Base-by-base conservation (phyloP, 2,329 filamentous ascomycete genomes). In the Sarocladiaceae sp. region DNA sequence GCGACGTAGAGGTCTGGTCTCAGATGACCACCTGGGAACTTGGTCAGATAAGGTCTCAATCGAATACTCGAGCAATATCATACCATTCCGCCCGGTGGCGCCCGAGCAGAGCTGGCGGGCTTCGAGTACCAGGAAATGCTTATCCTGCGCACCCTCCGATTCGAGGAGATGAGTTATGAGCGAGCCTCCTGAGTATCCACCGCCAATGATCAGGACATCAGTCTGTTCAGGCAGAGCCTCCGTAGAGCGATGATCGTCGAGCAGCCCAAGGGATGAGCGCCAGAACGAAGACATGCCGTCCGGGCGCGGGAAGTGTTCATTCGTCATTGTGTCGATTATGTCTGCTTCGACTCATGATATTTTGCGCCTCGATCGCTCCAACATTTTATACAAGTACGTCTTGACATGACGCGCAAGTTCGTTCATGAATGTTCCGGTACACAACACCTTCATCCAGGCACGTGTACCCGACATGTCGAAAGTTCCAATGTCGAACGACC, bases 151-250 rank as follows among this genome's bases (percentile, higher is more conserved):
- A 50, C 29, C 52, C 37, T 51, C 52, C 51, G 36, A 36, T 4
- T 18, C 33, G 28, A 63, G 53, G 13, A 66, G 63, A 55, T 76
- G 67, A 47, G 73, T 73, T 0, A 69, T 69, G 11, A 69, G 66
- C 4, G 68, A 65, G 2, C 70, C 65, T 7, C 74, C 74, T 13
- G 73, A 64, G 52, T 71, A 74, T 1, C 74, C 74, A 15, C 69
- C 67, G 3, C 74, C 75, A n/a, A 78, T 66, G 48, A 77, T 70
- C 20, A 70, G 65, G 42, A 77, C 66, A 51, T 76, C 72, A 31
- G 64, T 66, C 35, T 66, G 55, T 2, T 57, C 37, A 0, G 73
- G 74, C 1, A 77, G 60, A 10, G 58, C 56, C 4, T 66, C 59
- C 0, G 64, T 71, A 23, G 62, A 69, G 15, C 71, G 66, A 55